Conservation (phyloP, 2,329 filamentous ascomycete species). For the Colletotrichum eleusines region DNA sequence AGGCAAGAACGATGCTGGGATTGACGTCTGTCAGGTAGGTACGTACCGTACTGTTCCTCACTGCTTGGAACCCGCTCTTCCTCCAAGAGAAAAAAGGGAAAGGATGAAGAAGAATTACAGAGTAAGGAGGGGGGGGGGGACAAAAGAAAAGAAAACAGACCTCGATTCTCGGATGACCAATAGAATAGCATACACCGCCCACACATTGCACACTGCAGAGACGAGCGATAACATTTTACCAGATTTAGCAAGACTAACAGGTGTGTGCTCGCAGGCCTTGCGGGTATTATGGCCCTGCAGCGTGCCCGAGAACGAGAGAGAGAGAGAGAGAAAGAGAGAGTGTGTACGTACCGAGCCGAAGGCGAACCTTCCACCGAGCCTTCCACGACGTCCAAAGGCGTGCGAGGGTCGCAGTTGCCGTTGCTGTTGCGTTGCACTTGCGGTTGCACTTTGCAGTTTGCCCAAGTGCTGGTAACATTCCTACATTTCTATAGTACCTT, state of each 20-base stretch:
- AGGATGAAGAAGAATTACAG: neutral
- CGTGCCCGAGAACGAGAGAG: neutral
- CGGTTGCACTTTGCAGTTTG: neutral
- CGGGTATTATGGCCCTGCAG: neutral
- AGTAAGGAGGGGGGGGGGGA: too few species aligned
- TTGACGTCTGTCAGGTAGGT: neutral
- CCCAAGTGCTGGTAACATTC: slow-evolving; percentile 7
- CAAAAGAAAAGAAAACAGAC: neutral
- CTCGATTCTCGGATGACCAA: neutral
- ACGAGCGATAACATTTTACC: neutral
- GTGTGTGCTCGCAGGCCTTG: neutral
- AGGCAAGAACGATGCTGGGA: slow-evolving; percentile 28
- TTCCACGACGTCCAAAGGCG: slow-evolving; percentile 6
- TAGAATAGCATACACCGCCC: neutral
- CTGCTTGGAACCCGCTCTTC: too few species aligned
- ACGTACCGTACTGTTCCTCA: slow-evolving; percentile 13
- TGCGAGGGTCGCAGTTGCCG: neutral
- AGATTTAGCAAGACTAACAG: neutral
- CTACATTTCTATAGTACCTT: neutral
- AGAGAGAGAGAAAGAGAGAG: too few species aligned
- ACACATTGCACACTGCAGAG: neutral
- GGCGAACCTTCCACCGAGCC: slow-evolving; percentile 9
- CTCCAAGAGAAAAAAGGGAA: neutral
- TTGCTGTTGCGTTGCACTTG: neutral
- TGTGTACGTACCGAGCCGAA: slow-evolving; percentile 17